Base-by-base conservation (phyloP, 2,329 filamentous ascomycete species). In the Colletotrichum caudatum region DNA sequence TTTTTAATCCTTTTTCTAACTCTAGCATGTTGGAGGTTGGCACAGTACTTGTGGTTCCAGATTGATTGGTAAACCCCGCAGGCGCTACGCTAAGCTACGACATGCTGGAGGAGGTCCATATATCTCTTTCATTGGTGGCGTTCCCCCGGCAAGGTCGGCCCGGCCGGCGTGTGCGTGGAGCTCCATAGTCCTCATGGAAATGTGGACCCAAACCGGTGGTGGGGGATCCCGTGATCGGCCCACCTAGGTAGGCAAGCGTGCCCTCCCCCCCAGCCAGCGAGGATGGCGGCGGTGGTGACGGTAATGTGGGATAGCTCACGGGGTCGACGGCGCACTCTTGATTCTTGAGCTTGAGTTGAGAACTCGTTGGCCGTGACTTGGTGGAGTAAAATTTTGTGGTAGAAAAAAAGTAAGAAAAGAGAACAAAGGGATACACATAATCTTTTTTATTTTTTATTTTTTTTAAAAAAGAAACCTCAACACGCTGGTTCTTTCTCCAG, bases 91-190 rank as follows among this genome's bases (percentile, higher is more conserved):
- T 37, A 37, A 37, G 9, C 35, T 11, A 9, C 8, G 11, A 37
- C 35, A 37, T 37, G 35, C 35, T 37, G 7, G 35, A 37, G 35
- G 35, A 9, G 35, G 8, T 9, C 11, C 5, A 37, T 53, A 39
- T 4, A 8, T 33, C 23, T 37, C 14, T 37, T 12, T 37, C 33
- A 44, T 11, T 57, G 1, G 18, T 53, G 16, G 18, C 23, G 26
- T 63, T 29, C 58, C 11, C 41, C 37, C 39, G 39, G 56, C 56
- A 56, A 60, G 67, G 62, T 67, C 57, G 57, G 57, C 35, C 48
- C 50, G 62, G 57, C 62, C 65, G 58, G 50, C 56, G 26, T 20
- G 33, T 44, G 60, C 46, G 41, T 56, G 33, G 44, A 37, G 48
- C 9, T 26, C 54, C 12, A 26, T 11, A 5, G 35, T 23, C 35